These are phyloP conservation scores for Tylopilus sp. DNA, from an alignment of 768 basidiomycete species.

Conservation along the genomic window DNA sequence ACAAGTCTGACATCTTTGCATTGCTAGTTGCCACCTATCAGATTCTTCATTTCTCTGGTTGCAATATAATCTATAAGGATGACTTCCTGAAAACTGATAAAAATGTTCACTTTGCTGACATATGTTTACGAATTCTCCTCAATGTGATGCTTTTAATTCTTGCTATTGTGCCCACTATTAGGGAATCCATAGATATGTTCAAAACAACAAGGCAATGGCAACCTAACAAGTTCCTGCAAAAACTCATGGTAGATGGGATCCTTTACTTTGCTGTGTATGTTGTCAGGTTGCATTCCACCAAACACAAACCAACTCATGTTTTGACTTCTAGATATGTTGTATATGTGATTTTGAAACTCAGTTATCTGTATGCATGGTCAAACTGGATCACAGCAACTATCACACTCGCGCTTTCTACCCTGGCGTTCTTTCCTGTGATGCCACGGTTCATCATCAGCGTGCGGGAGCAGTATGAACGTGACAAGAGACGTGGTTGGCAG, in stretches of 20 bases:
- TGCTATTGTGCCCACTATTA: neutral
- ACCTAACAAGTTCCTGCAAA: neutral
- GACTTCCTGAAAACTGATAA: neutral
- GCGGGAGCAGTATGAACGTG: neutral
- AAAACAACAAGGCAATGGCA: neutral
- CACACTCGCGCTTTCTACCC: neutral
- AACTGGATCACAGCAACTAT: neutral
- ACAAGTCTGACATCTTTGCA: neutral
- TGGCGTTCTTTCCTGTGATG: too few species aligned
- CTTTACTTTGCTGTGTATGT: constrained; percentile 7
- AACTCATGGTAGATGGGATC: neutral
- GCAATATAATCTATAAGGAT: neutral
- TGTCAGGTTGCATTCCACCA: neutral
- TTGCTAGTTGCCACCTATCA: neutral
- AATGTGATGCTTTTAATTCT: neutral
- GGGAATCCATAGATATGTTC: neutral
- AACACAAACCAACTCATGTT: neutral
- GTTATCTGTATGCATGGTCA: too few species aligned
- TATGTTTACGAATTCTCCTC: neutral
- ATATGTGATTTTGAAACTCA: too few species aligned
- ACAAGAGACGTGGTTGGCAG: neutral
- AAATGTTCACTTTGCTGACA: neutral
- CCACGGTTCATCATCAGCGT: neutral
- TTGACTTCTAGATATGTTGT: neutral
- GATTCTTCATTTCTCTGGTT: neutral